Evolutionary conservation across 2,329 filamentous ascomycete species (phyloP).

Genomic region (Onygena corvina): DNA sequence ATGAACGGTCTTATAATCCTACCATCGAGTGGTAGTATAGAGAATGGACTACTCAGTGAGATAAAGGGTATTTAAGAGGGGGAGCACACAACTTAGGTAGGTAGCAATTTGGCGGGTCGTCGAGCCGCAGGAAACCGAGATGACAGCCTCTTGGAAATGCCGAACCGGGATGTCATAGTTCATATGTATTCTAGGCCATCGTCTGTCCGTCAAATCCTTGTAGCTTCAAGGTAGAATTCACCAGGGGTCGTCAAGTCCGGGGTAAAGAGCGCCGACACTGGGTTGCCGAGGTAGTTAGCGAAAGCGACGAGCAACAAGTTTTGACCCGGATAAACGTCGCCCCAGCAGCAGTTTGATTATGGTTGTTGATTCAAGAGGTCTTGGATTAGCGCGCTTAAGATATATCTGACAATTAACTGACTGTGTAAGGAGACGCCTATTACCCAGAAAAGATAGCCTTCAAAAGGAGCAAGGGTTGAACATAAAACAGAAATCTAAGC

Average conservation of each 20-base stretch:
- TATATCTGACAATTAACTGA: background rate
- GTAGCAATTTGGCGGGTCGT: background rate
- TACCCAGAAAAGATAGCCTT: background rate
- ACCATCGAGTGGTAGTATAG: background rate
- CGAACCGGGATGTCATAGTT: background rate
- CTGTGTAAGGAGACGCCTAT: background rate
- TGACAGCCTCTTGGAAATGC: background rate
- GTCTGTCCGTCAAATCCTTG: background rate
- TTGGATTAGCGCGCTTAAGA: background rate
- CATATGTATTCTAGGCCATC: background rate
- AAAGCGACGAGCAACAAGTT: too few species aligned
- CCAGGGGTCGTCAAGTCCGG: too few species aligned
- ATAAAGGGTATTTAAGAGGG: too few species aligned
- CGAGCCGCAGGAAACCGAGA: background rate
- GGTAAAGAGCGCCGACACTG: background rate
- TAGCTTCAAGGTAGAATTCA: too few species aligned
- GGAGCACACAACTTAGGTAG: too few species aligned
- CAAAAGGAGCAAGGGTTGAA: background rate
- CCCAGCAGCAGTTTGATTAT: too few species aligned
- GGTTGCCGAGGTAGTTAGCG: too few species aligned
- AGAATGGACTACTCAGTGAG: too few species aligned
- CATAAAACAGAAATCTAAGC: background rate
- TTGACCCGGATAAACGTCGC: too few species aligned
- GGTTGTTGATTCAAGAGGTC: too few species aligned
- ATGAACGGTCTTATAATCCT: background rate